Percentiles rank a stretch among this genome's conserved stretches.
Conservation (phyloP, 1,284 basidiomycete species). For the Puccinia horiana region DNA sequence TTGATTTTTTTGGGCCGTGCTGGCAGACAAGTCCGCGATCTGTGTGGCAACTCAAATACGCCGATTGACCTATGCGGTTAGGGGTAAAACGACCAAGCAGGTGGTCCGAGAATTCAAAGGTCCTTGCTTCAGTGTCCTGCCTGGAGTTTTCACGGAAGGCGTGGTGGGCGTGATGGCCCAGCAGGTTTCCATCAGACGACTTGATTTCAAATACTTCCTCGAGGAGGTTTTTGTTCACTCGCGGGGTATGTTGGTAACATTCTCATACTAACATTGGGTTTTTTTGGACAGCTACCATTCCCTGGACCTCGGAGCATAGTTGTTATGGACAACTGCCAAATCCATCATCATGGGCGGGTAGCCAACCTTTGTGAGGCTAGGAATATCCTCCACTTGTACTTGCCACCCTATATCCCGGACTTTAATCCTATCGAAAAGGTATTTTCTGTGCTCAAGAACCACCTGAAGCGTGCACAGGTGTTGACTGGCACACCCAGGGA, state of each 20-base stretch:
- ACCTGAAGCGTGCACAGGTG: neutral
- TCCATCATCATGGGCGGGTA: neutral
- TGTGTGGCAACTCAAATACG: neutral
- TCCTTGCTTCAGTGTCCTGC: neutral
- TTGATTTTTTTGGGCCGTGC: too few species aligned
- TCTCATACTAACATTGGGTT: too few species aligned
- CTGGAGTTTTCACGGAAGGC: neutral
- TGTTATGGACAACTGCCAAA: neutral
- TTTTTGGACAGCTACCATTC: neutral
- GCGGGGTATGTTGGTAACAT: too few species aligned
- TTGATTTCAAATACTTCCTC: neutral
- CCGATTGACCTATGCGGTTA: neutral
- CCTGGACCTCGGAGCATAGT: neutral
- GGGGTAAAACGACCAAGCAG: neutral
- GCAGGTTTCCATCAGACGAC: neutral
- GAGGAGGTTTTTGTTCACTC: too few species aligned
- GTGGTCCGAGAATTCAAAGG: neutral
- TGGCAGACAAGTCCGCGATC: neutral
- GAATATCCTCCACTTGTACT: neutral
- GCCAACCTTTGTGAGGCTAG: neutral
- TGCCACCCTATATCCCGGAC: neutral
- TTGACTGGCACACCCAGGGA: neutral
- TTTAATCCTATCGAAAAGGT: neutral
- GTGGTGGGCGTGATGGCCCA: neutral
- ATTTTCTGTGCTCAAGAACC: neutral